phyloP scores from a whole-genome alignment of 1,139 yeast species.

The Nakaseomyces uthaithaninus region DNA sequence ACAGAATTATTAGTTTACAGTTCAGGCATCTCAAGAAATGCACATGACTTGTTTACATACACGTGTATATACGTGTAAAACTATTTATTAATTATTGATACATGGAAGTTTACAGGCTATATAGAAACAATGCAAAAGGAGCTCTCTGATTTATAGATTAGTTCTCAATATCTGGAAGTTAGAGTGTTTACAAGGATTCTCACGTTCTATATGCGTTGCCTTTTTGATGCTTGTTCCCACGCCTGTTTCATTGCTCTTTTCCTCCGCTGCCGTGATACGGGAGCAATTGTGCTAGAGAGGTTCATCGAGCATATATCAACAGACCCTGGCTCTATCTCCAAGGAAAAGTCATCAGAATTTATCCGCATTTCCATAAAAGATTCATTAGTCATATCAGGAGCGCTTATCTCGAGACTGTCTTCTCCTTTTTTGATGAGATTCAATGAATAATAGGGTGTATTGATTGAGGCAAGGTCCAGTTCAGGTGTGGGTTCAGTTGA shows the following conservation, averaged over 20 bases:
- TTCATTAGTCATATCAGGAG: constrained; percentile 18
- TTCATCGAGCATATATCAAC: constrained; percentile 60
- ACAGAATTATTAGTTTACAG: too few species aligned
- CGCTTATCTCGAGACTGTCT: constrained; percentile 60
- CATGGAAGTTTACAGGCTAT: too few species aligned
- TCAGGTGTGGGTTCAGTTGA: constrained; percentile 92
- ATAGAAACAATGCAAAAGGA: too few species aligned
- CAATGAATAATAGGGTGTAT: constrained; percentile 75
- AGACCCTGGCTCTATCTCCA: constrained; percentile 76
- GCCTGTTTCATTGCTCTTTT: neutral
- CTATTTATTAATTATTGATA: too few species aligned
- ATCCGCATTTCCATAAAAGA: constrained; percentile 57
- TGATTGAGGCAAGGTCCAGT: constrained; percentile 29
- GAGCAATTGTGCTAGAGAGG: too few species aligned
- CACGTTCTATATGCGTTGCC: too few species aligned
- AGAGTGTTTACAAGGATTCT: too few species aligned
- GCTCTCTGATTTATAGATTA: too few species aligned
- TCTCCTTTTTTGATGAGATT: constrained; percentile 67
- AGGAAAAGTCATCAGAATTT: constrained; percentile 67
- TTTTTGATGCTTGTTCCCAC: neutral
- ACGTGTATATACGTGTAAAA: too few species aligned
- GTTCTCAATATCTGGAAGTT: too few species aligned
- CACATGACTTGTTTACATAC: too few species aligned
- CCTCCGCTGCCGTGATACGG: neutral
- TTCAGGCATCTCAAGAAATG: too few species aligned